Percentiles rank a stretch among this genome's conserved stretches.
Evolutionary conservation across 2,329 filamentous ascomycete species (phyloP).

Genomic region (Colletotrichum trifolii): DNA sequence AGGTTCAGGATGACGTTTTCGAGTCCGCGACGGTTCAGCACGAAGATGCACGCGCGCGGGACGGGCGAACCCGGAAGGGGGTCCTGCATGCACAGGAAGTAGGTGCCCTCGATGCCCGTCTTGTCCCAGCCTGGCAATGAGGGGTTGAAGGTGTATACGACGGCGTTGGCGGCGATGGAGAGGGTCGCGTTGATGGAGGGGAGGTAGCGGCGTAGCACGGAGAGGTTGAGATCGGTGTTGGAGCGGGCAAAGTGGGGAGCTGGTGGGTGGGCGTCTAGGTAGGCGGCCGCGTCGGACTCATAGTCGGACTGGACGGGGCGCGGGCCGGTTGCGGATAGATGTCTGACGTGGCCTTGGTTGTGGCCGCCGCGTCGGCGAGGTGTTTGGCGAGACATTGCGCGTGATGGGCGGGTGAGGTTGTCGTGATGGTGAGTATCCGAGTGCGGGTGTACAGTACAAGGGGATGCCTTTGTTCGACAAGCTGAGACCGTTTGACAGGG

Average conservation of each 20-base stretch:
- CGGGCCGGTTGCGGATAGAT: slow-evolving; percentile 52
- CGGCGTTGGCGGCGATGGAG: slow-evolving; percentile 85
- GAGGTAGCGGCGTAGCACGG: slow-evolving; percentile 84
- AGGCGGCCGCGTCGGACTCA: slow-evolving; percentile 71
- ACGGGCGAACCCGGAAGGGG: slow-evolving; percentile 51
- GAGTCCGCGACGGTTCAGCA: slow-evolving; percentile 78
- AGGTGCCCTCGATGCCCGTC: slow-evolving; percentile 82
- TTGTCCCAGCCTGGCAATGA: slow-evolving; percentile 82
- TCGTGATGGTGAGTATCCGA: too few relatives aligned
- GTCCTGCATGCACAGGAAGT: slow-evolving; percentile 83
- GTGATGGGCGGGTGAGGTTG: not conserved
- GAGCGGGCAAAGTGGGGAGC: slow-evolving; percentile 69
- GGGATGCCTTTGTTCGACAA: too few relatives aligned
- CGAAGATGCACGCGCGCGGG: slow-evolving; percentile 69
- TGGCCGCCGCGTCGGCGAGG: slow-evolving; percentile 52
- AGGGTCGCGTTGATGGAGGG: slow-evolving; percentile 79
- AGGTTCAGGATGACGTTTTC: slow-evolving; percentile 78
- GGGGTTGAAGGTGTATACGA: slow-evolving; percentile 83
- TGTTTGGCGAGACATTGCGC: slow-evolving; percentile 56
- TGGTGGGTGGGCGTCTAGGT: slow-evolving; percentile 54
- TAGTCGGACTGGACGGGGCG: slow-evolving; percentile 63
- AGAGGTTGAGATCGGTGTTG: slow-evolving; percentile 88
- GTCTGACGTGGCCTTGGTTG: slow-evolving; percentile 52
- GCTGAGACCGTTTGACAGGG: too few relatives aligned
- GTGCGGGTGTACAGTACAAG: too few relatives aligned